A percentile compares a stretch with the other conserved stretches of the same genome.
These are phyloP conservation scores for Bipolaris victoriae DNA, from an alignment of 2,329 filamentous ascomycete genomes.

Conservation along the genomic window DNA sequence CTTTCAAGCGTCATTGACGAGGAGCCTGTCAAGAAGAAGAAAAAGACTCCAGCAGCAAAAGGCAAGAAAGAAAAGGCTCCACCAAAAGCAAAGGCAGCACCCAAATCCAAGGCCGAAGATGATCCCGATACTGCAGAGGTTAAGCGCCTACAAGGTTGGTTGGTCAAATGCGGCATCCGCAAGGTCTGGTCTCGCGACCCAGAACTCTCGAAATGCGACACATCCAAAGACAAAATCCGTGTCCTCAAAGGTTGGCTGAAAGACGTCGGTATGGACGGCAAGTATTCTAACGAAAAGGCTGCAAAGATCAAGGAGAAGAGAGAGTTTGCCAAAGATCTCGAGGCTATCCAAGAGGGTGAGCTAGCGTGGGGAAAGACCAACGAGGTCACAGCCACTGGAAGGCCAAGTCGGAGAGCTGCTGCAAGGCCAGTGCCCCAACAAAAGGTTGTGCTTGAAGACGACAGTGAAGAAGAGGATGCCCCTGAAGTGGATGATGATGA, in stretches of 20 bases:
- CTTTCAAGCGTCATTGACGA: conserved; percentile 82
- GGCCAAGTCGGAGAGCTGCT: conserved; percentile 37
- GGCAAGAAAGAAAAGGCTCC: conserved; percentile 37
- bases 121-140: conserved; percentile 77
- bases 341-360: conserved; percentile 82
- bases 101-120: conserved; percentile 48
- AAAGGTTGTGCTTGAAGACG: conserved; percentile 32
- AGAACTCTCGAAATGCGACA: conserved; percentile 78
- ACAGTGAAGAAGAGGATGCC: conserved; percentile 31
- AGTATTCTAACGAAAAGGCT: conserved; percentile 85
- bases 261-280: conserved; percentile 85
- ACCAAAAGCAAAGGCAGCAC: conserved; percentile 47
- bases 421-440: conserved; percentile 26
- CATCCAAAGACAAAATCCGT: conserved; percentile 77
- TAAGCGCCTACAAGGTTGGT: conserved; percentile 84
- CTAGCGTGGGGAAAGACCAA: conserved; percentile 70
- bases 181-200: conserved; percentile 79
- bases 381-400: conserved; percentile 34
- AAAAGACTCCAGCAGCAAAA: conserved; percentile 37
- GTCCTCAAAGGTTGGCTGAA: conserved; percentile 80
- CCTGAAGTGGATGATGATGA: conserved; percentile 23
- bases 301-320: conserved; percentile 84
- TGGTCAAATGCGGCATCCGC: conserved; percentile 87
- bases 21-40: conserved; percentile 63
- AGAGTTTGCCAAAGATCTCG: conserved; percentile 83